A percentile compares a stretch with the other conserved stretches of the same genome.
Conservation (phyloP, 352 stramenopile genomes). For the Pythium scleroteichum region DNA sequence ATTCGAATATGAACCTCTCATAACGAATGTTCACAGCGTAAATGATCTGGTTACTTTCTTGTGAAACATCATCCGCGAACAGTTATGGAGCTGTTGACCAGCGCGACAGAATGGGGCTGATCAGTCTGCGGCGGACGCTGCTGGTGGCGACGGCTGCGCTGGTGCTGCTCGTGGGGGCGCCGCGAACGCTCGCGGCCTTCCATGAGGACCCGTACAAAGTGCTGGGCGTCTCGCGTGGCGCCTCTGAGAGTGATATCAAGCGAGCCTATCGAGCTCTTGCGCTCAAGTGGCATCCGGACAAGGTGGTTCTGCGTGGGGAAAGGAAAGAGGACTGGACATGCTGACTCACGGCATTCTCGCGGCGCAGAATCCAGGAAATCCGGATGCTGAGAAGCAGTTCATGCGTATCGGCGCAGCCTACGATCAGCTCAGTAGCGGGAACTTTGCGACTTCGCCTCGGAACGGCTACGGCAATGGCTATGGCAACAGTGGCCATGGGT, state of each 20-base stretch:
- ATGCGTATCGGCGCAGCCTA: conserved; percentile 77
- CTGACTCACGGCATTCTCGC: no score
- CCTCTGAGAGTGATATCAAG: conserved; percentile 79
- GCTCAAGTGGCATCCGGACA: conserved; percentile 91
- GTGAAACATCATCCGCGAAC: background rate
- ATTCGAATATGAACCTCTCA: background rate
- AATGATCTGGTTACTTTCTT: background rate
- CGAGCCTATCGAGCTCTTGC: conserved; percentile 83
- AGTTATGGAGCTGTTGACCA: background rate
- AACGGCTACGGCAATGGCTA: conserved; percentile 32
- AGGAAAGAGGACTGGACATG: no score
- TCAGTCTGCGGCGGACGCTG: background rate
- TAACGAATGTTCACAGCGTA: background rate
- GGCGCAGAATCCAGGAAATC: conserved; percentile 56
- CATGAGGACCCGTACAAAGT: conserved; percentile 77
- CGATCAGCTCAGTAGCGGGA: conserved; percentile 52
- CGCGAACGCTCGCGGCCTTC: conserved; percentile 21
- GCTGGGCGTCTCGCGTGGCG: conserved; percentile 57
- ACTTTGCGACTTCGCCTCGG: conserved; percentile 5
- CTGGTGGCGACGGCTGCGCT: conserved; percentile 1
- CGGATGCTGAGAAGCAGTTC: conserved; percentile 70
- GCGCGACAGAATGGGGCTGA: background rate
- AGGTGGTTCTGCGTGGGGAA: conserved; percentile 38
- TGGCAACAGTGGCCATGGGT: conserved; percentile 38
- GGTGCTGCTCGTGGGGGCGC: conserved; percentile 1